Conservation (phyloP, 2,329 filamentous ascomycete genomes). For the Lecanicillium sp. region DNA sequence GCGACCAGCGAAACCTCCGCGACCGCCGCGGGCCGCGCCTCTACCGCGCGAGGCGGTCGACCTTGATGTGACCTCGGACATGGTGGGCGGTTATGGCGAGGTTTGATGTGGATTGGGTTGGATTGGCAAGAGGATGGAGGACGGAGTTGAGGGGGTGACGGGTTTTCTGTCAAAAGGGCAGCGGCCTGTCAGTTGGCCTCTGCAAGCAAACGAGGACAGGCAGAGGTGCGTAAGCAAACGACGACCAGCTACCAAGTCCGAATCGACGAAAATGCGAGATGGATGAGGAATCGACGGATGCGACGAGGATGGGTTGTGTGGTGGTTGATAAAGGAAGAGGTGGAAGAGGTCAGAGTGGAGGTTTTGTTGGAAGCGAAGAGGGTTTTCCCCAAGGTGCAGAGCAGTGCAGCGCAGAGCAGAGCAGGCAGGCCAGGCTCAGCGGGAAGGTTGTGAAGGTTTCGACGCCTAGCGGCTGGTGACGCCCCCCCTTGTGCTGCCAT, state of each 20-base stretch:
- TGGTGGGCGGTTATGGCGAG: slow-evolving; percentile 42
- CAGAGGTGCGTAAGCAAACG: slow-evolving; percentile 13
- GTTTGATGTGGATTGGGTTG: slow-evolving; percentile 16
- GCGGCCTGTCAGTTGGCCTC: slow-evolving; percentile 35
- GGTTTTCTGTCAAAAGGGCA: slow-evolving; percentile 17
- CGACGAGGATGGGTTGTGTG: slow-evolving; percentile 11
- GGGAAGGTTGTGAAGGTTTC: slow-evolving; percentile 7
- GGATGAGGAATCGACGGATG: slow-evolving; percentile 10
- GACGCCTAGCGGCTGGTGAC: slow-evolving; percentile 11
- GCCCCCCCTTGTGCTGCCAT: neutral
- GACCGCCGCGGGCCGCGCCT: slow-evolving; percentile 81
- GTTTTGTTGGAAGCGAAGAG: slow-evolving; percentile 8
- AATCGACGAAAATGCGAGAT: slow-evolving; percentile 10
- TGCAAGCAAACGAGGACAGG: slow-evolving; percentile 20
- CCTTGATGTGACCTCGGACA: slow-evolving; percentile 93
- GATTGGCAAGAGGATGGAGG: slow-evolving; percentile 23
- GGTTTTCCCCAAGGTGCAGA: slow-evolving; percentile 10
- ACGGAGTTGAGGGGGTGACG: slow-evolving; percentile 16
- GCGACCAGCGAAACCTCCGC: slow-evolving; percentile 68
- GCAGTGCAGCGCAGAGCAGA: neutral
- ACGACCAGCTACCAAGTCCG: slow-evolving; percentile 14
- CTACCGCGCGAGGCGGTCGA: slow-evolving; percentile 79
- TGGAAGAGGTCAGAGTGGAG: slow-evolving; percentile 4
- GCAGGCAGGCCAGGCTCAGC: no score
- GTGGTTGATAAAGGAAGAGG: slow-evolving; percentile 10